Percentiles rank a stretch among this genome's conserved stretches.
These are phyloP conservation scores for Botryotinia globosa DNA, from an alignment of 2,329 filamentous ascomycete species.

Conservation along the genomic window DNA sequence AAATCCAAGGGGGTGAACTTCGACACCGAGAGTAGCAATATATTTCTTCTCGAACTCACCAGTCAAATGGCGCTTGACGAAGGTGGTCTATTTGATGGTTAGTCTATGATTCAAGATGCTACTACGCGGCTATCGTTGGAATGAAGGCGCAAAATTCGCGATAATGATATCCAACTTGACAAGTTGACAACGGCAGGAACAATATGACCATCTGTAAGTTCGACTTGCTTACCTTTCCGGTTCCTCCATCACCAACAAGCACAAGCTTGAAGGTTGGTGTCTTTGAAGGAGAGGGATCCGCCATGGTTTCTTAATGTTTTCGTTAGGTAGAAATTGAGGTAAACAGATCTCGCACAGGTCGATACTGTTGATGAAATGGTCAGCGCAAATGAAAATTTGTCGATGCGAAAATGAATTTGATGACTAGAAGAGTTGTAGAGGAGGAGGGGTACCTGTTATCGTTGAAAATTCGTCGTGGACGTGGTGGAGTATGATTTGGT, in stretches of 20 bases:
- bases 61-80: conserved; percentile 99
- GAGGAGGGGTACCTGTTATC: conserved; percentile 32
- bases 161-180: conserved; percentile 19
- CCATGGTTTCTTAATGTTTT: conserved; percentile 53
- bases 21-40: conserved; percentile 98
- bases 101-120: conserved; percentile 26
- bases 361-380: conserved; percentile 10
- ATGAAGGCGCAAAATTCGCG: conserved; percentile 28
- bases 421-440: conserved; percentile 8
- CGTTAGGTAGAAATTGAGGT: conserved; percentile 28
- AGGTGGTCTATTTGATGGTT: conserved; percentile 73
- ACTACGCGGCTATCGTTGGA: conserved; percentile 29
- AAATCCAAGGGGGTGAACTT: conserved; percentile 98
- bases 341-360: conserved; percentile 29
- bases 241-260: conserved; percentile 98
- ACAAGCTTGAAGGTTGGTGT: conserved; percentile 98
- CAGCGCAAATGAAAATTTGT: conserved; percentile 7
- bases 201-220: neutral
- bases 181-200: conserved; percentile 20
- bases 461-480: conserved; percentile 34
- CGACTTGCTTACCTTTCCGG: conserved; percentile 78
- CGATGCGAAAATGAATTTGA: neutral
- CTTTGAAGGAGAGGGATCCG: conserved; percentile 45
- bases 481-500: conserved; percentile 38
- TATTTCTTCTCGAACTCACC: conserved; percentile 99